Base-by-base conservation (phyloP, 73 alveolate species). In the Stentor coeruleus region DNA sequence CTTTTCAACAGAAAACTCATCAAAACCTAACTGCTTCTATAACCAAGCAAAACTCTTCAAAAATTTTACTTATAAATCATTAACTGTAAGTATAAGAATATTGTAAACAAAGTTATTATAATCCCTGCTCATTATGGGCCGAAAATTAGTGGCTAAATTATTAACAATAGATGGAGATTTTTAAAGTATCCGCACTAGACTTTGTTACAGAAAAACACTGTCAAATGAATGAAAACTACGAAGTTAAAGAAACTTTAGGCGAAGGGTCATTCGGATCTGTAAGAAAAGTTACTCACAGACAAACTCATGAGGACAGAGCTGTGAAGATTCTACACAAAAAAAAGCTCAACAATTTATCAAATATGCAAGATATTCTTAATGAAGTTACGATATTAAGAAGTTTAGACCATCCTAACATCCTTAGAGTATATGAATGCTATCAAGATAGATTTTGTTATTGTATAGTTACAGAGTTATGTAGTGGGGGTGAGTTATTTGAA, bases 401-500 rank as follows among this genome's bases (percentile, higher is more conserved):
- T 60, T 49, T 87, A 33, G 93, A 87, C 77, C 93, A 87, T 77
- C 93, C 93, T 55, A 87, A 87, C 59, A 87, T 87, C 4, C 77
- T 87, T 20, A 87, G 76, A 49, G 31, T 87, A 28, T 84, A 85
- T 66, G 93, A 87, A 73, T 77, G 59, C 20, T 87, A 84, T 55
- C 59, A 87, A 59, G 93, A 84, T 42, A 74, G 58, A 28, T 81
- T 81, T n/a, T 84, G 84, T 73, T 87, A 75, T 60, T 85, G 77
- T 57, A 74, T 87, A 4, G 80, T 87, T 15, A 76, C 88, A 4
- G 93, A 87, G 80, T 40, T 87, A 39, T 87, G 93, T 39, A 84
- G 88, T 57, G 93, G 91, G 31, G 99, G 99, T 35, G 99, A 96
- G 84, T 91, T 96, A 42, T 96, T 91, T 82, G 98, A 96, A 77